Conservation (phyloP, 2,329 filamentous ascomycete genomes). For the Colletotrichum tamarilloi region DNA sequence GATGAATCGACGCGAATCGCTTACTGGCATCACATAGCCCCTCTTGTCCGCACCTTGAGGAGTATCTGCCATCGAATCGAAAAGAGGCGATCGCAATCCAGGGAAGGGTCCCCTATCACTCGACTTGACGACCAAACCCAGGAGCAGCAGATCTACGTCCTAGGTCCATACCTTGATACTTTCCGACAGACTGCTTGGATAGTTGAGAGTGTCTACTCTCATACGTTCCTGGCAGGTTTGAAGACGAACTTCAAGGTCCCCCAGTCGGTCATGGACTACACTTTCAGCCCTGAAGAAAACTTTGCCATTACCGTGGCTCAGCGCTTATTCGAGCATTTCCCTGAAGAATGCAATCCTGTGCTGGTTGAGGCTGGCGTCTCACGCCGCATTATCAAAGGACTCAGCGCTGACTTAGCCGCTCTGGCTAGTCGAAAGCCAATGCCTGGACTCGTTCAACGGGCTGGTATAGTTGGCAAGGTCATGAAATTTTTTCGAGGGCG, state of each 20-base stretch:
- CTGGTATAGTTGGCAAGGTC: constrained; percentile 29
- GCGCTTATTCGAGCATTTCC: constrained; percentile 18
- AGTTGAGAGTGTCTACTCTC: constrained; percentile 31
- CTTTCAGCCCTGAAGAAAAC: constrained; percentile 16
- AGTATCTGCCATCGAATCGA: constrained; percentile 2
- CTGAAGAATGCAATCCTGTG: constrained; percentile 6
- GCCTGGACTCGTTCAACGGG: constrained; percentile 25
- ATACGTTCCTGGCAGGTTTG: constrained; percentile 18
- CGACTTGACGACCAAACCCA: constrained; percentile 3
- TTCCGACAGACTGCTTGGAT: constrained; percentile 22
- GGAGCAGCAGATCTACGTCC: background rate
- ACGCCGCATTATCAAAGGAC: constrained; percentile 13
- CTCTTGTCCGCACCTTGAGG: constrained; percentile 16
- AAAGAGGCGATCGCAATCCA: background rate
- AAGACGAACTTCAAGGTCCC: constrained; percentile 16
- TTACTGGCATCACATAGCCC: constrained; percentile 29
- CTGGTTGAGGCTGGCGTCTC: constrained; percentile 19
- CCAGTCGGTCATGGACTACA: constrained; percentile 23
- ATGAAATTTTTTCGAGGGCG: constrained; percentile 26
- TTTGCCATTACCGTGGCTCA: constrained; percentile 6
- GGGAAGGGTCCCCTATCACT: background rate
- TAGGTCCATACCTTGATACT: background rate
- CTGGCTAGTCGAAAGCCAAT: constrained; percentile 22
- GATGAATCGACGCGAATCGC: constrained; percentile 30
- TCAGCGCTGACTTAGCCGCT: constrained; percentile 24